phyloP scores from a whole-genome alignment of 2,329 filamentous ascomycete genomes.

The Colletotrichum sp. region DNA sequence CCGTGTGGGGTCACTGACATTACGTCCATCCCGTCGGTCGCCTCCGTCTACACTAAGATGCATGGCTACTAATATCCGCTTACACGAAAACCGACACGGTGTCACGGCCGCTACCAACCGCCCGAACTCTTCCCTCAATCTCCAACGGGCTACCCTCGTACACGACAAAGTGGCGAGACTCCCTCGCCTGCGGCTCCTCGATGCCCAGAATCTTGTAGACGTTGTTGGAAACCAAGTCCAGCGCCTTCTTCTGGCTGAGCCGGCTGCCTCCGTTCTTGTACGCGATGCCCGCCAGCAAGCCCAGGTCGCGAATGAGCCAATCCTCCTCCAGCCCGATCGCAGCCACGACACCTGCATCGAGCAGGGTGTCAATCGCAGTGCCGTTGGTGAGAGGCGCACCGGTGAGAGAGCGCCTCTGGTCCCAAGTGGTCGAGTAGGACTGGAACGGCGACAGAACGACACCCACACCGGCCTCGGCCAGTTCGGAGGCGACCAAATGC shows the following conservation, averaged over 20 bases:
- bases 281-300: conserved; percentile 64
- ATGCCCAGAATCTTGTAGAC: conserved; percentile 63
- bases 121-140: conserved; percentile 60
- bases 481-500: conserved; percentile 60
- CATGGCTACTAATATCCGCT: background rate
- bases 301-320: conserved; percentile 66
- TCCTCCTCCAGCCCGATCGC: conserved; percentile 66
- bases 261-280: conserved; percentile 60
- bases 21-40: background rate
- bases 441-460: conserved; percentile 66
- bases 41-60: background rate
- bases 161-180: conserved; percentile 59
- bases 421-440: conserved; percentile 61
- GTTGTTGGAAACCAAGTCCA: conserved; percentile 62
- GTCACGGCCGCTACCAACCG: conserved; percentile 50
- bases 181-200: conserved; percentile 30
- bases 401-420: conserved; percentile 64
- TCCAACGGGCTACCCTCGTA: conserved; percentile 68
- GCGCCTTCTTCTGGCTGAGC: conserved; percentile 57
- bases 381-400: conserved; percentile 71
- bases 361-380: conserved; percentile 61
- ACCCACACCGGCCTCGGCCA: conserved; percentile 60
- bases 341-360: conserved; percentile 62
- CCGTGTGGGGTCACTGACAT: background rate
- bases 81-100: conserved; percentile 41